phyloP scores from a whole-genome alignment of 2,329 filamentous ascomycete species.

The Gyromitra esculenta region DNA sequence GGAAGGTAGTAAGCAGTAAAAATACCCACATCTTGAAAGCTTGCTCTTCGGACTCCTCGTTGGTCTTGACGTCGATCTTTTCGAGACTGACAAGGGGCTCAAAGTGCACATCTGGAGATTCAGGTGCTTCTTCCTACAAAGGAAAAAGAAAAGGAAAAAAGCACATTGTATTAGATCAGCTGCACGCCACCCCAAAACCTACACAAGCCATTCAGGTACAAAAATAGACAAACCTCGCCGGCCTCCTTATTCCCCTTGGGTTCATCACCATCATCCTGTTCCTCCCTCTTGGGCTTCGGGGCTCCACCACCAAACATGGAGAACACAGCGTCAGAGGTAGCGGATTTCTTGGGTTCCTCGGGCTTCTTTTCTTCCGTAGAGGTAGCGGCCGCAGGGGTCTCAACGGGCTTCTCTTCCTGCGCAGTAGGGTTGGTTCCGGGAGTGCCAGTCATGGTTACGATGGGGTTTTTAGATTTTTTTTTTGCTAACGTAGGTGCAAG shows the following conservation, averaged over 20 bases:
- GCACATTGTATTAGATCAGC: conserved; percentile 59
- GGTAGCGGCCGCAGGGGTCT: conserved; percentile 51
- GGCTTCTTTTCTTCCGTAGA: conserved; percentile 47
- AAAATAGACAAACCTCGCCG: conserved; percentile 60
- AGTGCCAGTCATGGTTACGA: conserved; percentile 42
- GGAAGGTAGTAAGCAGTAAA: not conserved
- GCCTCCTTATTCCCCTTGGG: conserved; percentile 67
- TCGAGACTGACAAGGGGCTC: conserved; percentile 95
- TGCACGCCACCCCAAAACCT: conserved; percentile 45
- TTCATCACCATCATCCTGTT: conserved; percentile 75
- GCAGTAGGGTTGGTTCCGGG: conserved; percentile 39
- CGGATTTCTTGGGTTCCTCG: conserved; percentile 53
- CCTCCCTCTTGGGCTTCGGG: conserved; percentile 94
- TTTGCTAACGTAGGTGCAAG: not conserved
- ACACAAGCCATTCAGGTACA: conserved; percentile 39
- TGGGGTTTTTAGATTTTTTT: not conserved
- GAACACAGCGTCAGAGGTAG: conserved; percentile 70
- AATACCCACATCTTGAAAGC: conserved; percentile 84
- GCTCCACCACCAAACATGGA: conserved; percentile 98
- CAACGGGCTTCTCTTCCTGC: conserved; percentile 55
- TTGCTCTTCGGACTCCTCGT: conserved; percentile 97
- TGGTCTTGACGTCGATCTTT: conserved; percentile 96
- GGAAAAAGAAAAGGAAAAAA: not conserved
- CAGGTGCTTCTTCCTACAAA: conserved; percentile 74
- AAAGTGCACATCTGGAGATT: conserved; percentile 94